Base-by-base conservation (phyloP, 2,329 filamentous ascomycete species). In the Cladophialophora chaetospira region DNA sequence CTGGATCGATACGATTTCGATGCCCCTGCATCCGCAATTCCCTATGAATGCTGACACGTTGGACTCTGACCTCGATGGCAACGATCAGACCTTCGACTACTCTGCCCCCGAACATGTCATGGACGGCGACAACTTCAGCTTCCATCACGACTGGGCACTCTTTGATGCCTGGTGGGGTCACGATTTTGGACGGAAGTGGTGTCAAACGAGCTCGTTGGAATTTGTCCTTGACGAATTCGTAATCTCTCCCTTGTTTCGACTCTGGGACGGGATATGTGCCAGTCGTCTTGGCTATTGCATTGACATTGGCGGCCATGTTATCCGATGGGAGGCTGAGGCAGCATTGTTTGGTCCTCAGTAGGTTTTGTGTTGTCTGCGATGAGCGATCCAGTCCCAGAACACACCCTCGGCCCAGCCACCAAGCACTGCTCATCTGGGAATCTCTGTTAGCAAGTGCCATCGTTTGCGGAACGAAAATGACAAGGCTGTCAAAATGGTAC, bases 81-180 rank as follows among this genome's bases (percentile, higher is more conserved):
- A 72, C 25, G 2, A 72, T 33, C 1, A 65, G 46, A 1, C 71
- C 73, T n/a, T 59, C 60, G 69, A 48, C 29, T 4, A 45, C 65
- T 19, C 65, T 50, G 55, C 75, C 72, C 26, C 68, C 58, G 64
- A 69, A 67, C 61, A 75, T 66, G 31, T 65, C 66, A 53, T 72
- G 65, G 5, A 64, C 61, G 11, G 61, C 63, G 3, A 71, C 63
- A 5, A 78, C 57, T 61, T 73, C 69, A 38, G 68, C 71, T 56
- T 77, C 75, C 74, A 77, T 77, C 56, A 76, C 72, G 15, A 71
- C 75, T 0, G 73, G 73, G 53, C 74, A 77, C 52, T 77, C 71
- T 19, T 33, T 55, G 50, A 77, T 70, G 4, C 75, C 67, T 3
- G 58, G 45, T 3, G 75, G 72, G 2, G 54, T 61, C 5, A 75